Evolutionary conservation across 208 protist species (phyloP).

Genomic region (Trypanosoma lewisi): DNA sequence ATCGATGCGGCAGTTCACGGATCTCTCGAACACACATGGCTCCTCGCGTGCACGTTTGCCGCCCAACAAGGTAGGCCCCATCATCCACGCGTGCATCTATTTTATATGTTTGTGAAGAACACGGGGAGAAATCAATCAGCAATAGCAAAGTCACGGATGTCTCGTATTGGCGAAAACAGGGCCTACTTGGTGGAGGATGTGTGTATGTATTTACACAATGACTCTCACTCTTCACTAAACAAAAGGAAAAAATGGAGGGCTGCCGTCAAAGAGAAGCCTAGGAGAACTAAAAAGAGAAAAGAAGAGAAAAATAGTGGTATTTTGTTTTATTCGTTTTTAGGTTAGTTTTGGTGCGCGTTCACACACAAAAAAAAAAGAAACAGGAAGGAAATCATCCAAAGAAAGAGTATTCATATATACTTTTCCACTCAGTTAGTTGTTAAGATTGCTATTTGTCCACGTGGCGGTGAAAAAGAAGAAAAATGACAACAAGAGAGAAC

Average conservation of each 20-base stretch:
- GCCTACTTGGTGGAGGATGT: no score
- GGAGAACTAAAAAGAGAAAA: not conserved
- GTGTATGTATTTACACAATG: no score
- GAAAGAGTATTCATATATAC: no score
- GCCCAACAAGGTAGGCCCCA: constrained; percentile 12
- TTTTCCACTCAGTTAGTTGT: no score
- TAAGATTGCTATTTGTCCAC: no score
- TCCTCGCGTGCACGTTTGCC: constrained; percentile 36
- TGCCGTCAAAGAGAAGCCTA: no score
- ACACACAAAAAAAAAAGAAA: not conserved
- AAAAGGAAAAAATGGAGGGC: not conserved
- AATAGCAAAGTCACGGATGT: no score
- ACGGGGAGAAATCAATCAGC: not conserved
- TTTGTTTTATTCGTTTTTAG: not conserved
- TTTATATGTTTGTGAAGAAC: not conserved
- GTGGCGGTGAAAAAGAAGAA: no score
- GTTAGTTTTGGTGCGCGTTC: not conserved
- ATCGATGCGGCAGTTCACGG: not conserved
- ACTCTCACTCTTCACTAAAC: no score
- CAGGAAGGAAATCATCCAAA: not conserved
- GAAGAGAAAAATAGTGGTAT: not conserved
- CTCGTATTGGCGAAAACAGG: no score
- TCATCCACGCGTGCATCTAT: not conserved
- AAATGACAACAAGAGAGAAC: no score
- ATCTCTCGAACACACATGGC: constrained; percentile 5